These are phyloP conservation scores for Plenodomus biglobosus DNA, from an alignment of 2,329 filamentous ascomycete species.

Conservation along the genomic window DNA sequence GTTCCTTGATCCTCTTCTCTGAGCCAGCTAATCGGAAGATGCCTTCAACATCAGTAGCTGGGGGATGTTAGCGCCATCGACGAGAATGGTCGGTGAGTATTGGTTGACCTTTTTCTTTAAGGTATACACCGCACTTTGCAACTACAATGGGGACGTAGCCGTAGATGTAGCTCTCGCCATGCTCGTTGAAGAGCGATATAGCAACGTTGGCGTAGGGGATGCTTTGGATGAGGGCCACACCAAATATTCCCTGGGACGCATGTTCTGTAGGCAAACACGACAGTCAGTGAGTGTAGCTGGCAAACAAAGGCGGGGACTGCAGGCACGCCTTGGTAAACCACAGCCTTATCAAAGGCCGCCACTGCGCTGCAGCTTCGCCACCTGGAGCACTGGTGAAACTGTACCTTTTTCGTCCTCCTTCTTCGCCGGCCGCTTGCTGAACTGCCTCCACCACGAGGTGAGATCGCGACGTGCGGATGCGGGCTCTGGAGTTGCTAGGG, in stretches of 20 bases:
- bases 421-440: conserved; percentile 67
- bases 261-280: conserved; percentile 28
- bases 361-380: conserved; percentile 1
- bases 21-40: conserved; percentile 96
- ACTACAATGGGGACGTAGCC: conserved; percentile 98
- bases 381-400: conserved; percentile 1
- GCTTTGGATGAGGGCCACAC: conserved; percentile 87
- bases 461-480: conserved; percentile 85
- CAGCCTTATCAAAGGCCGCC: conserved; percentile 17
- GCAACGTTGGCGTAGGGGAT: conserved; percentile 98
- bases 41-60: conserved; percentile 91
- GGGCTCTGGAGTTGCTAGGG: conserved; percentile 58
- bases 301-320: conserved; percentile 4
- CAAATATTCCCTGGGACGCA: conserved; percentile 79
- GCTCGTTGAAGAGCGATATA: conserved; percentile 90
- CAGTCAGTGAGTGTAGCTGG: conserved; percentile 27
- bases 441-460: conserved; percentile 96
- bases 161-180: conserved; percentile 95
- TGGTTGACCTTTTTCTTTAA: conserved; percentile 89
- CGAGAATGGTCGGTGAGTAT: background rate
- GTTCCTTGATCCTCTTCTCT: conserved; percentile 96
- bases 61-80: conserved; percentile 23
- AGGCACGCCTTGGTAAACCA: background rate
- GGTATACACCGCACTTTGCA: conserved; percentile 93
- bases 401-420: conserved; percentile 66